Base-by-base conservation (phyloP, 257 asterid species). In the Solanum microdontum region DNA sequence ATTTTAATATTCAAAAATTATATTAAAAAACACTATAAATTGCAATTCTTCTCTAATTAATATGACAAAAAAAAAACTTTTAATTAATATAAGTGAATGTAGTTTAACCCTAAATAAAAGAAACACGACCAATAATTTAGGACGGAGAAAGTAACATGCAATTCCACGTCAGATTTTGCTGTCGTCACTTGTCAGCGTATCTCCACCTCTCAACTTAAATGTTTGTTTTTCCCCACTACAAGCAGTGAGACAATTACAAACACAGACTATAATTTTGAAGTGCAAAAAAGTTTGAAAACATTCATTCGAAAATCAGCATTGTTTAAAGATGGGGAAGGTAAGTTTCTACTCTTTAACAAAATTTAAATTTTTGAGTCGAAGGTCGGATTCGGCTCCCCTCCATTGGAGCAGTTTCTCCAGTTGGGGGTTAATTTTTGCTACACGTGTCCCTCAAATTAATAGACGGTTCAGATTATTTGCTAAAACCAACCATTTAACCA, bases 41-140 rank as follows among this genome's bases (percentile, higher is more conserved):
- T 5, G 0, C 7, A 11, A 5, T 66, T 24, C 0, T 2, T 66
- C 8, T 66, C 1, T 1, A 5, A 26, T 26, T 2, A 26, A 66
- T 11, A 24, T 26, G 6, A 3, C 14, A 28, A 66, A 66, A 24
- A 10, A 24, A 1, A 39, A 0, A 39, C 10, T 64, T 6, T 11
- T 26, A 26, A 66, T 11, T 66, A 2, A 2, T 66, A 39, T 24
- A 4, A n/a, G 8, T 66, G 6, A 11, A 64, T 11, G 1, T 4
- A 64, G 8, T 37, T n/a, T n/a, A n/a, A 64, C 15, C 2, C 7
- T n/a, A 10, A 64, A n/a, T n/a, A n/a, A 62, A 4, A n/a, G 6
- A 4, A 23, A 60, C 13, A 0, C 4, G 28, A 23, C 3, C 5
- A 62, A 62, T 9, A 62, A 15, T 62, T 62, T 62, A 0, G 3